Evolutionary conservation across 2,329 filamentous ascomycete species (phyloP).

Genomic region (Niveomyces coronatus): DNA sequence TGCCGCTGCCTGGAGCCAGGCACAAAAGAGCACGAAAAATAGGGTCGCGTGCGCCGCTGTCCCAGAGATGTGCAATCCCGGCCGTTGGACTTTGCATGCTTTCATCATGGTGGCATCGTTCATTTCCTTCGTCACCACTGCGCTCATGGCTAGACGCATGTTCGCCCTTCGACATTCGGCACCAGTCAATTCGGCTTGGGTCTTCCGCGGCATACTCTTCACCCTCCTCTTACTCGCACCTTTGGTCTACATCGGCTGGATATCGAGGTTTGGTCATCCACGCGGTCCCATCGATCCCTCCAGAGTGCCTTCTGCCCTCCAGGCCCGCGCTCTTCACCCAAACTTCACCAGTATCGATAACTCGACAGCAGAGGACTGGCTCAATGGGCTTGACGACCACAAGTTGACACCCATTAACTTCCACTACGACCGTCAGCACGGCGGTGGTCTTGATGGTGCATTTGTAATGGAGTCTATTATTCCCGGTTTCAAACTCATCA

Average conservation of each 20-base stretch:
- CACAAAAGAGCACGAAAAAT: neutral
- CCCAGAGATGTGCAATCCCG: constrained; percentile 1
- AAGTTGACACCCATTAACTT: no score
- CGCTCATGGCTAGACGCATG: constrained; percentile 12
- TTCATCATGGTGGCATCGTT: constrained; percentile 13
- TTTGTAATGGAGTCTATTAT: constrained; percentile 3
- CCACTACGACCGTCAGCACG: neutral
- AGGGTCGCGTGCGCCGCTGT: neutral
- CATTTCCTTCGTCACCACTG: constrained; percentile 10
- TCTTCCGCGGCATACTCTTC: constrained; percentile 17
- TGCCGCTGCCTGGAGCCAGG: constrained; percentile 7
- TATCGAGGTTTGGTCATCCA: neutral
- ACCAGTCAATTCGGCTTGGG: constrained; percentile 12
- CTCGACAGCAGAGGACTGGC: no score
- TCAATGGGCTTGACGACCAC: neutral
- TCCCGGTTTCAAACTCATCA: neutral
- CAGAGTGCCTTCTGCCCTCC: no score
- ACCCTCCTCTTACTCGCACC: constrained; percentile 15
- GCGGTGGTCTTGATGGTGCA: neutral
- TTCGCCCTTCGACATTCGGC: constrained; percentile 5
- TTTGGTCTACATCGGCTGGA: constrained; percentile 12
- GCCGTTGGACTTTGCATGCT: constrained; percentile 12
- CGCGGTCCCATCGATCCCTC: neutral
- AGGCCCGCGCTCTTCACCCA: no score
- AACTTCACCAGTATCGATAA: no score